Evolutionary conservation across 768 basidiomycete genomes (phyloP), one percentile per base, ranked within the genome.

Genomic region (Leccinum fibrillosum): DNA sequence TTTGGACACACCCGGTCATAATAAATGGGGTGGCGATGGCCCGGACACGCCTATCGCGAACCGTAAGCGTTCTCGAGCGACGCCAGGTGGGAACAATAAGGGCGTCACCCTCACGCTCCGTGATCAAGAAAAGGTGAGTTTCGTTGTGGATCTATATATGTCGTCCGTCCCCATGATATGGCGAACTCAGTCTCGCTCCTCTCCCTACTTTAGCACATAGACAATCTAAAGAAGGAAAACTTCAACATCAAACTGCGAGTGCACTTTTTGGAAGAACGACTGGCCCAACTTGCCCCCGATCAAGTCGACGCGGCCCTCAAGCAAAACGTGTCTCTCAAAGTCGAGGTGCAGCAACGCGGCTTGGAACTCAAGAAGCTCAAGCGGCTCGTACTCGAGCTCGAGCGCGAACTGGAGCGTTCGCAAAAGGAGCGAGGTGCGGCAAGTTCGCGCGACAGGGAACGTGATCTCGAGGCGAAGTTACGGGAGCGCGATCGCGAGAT

Each of bases 221-320:
- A 98, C 75, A 86, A 86, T 61, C 84, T 94, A 67, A 94, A 96
- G 77, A 97, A 95, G 72, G 95, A 98, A 72, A 96, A 96, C 78
- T 98, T 98, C 72, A 89, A 88, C 67, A 87, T 99, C 70, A 97
- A 98, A 73, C 83, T 98, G 53, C 91, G 94, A 58, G 91, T 98
- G 3, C 94, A 97, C 69, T 96, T 97, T 70, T 83, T 97, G 45
- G 92, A 98, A 73, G 94, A 98, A 67, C 88, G 92, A 48, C 82
- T 99, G 15, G 89, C 89, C 2, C 86, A 92, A 65, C 85, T 94
- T 50, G 90, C 91, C 0, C 93, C 94, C 0, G 94, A 96, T 70
- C 90, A 97, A 67, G 90, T 95, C 70, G 90, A 97, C 66, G 89
- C 90, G 5, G 90, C 89, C 4, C 82, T 93, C 57, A 92, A 94